phyloP scores from a whole-genome alignment of 768 basidiomycete species.

The Kwoniella sp. region DNA sequence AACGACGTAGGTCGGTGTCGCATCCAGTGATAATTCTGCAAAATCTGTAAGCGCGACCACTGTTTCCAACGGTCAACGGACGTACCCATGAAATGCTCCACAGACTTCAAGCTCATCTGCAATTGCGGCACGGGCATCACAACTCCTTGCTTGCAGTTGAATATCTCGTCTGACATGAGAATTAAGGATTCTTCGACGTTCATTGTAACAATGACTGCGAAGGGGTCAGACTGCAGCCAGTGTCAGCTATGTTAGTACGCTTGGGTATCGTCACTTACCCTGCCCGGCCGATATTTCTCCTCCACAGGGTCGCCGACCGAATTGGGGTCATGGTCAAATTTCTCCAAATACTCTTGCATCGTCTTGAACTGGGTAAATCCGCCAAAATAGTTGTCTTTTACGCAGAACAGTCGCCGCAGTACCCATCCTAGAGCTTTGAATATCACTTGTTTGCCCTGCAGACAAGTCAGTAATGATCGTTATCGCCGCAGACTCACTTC shows the following conservation, averaged over 20 bases:
- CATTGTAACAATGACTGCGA: conserved; percentile 72
- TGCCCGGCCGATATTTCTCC: conserved; percentile 75
- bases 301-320: conserved; percentile 79
- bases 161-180: conserved; percentile 63
- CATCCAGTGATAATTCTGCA: conserved; percentile 73
- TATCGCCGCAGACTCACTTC: conserved; percentile 23
- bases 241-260: background rate
- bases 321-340: conserved; percentile 61
- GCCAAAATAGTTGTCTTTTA: conserved; percentile 93
- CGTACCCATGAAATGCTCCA: conserved; percentile 87
- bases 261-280: conserved; percentile 60
- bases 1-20: conserved; percentile 64
- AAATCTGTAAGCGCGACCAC: background rate
- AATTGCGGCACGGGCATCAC: conserved; percentile 67
- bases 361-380: conserved; percentile 91
- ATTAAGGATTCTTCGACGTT: conserved; percentile 62
- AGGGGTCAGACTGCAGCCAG: conserved; percentile 68
- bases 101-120: conserved; percentile 73
- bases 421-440: conserved; percentile 84
- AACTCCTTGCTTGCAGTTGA: conserved; percentile 57
- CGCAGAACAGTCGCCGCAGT: conserved; percentile 79
- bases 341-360: conserved; percentile 78
- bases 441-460: conserved; percentile 43
- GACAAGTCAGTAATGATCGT: conserved; percentile 3
- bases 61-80: background rate